phyloP scores from a whole-genome alignment of 768 basidiomycete genomes.

The Rhodotorula graminis region DNA sequence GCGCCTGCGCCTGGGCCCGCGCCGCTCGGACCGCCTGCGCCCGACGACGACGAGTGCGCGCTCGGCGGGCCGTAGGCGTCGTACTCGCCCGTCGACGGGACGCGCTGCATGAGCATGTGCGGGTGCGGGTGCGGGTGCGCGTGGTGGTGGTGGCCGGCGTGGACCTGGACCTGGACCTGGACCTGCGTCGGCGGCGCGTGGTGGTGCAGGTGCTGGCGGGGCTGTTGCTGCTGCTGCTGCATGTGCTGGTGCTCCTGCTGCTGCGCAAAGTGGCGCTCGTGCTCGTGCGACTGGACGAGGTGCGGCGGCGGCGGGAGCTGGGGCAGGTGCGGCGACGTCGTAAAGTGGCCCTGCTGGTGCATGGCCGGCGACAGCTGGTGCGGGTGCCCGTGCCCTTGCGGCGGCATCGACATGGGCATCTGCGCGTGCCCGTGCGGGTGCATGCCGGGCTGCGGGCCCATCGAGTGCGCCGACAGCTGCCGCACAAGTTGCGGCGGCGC shows the following conservation, averaged over 20 bases:
- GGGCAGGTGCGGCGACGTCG: neutral
- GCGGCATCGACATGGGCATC: too few species aligned
- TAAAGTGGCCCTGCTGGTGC: neutral
- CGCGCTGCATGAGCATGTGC: neutral
- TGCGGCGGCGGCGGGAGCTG: neutral
- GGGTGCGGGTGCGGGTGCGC: neutral
- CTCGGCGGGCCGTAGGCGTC: neutral
- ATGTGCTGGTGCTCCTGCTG: slow-evolving; percentile 1
- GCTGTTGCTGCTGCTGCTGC: neutral
- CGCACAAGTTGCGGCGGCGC: neutral
- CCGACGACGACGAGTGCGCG: too few species aligned
- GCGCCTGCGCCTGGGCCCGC: neutral
- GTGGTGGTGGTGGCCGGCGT: neutral
- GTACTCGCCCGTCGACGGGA: neutral
- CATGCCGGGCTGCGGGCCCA: neutral
- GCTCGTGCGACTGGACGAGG: neutral
- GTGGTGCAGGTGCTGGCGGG: neutral
- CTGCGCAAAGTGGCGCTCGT: neutral
- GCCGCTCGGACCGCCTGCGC: too few species aligned
- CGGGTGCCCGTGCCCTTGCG: neutral
- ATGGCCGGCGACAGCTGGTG: neutral
- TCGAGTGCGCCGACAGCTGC: neutral
- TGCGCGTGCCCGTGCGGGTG: neutral
- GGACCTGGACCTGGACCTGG: slow-evolving; percentile 14
- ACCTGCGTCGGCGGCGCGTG: slow-evolving; percentile 4